Percentiles rank a stretch among this genome's conserved stretches.
These are phyloP conservation scores for Blastocladiella britannica DNA, from an alignment of 192 early-diverging fungal genomes.

Conservation along the genomic window DNA sequence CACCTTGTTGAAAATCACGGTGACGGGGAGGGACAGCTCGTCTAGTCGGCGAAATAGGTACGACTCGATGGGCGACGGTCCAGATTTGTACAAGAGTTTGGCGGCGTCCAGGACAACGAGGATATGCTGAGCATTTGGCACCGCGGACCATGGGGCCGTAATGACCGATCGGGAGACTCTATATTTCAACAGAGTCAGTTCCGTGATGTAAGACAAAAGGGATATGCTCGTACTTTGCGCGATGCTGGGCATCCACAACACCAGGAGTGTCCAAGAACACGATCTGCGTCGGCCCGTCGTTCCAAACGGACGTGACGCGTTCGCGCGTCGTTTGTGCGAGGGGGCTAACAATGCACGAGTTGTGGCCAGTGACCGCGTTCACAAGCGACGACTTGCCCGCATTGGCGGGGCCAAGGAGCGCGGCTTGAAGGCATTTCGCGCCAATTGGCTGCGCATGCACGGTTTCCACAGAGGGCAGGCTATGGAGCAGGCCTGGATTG, in stretches of 20 bases:
- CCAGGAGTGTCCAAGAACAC: neutral
- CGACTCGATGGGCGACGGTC: neutral
- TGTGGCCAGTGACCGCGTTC: neutral
- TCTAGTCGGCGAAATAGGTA: neutral
- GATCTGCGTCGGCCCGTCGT: neutral
- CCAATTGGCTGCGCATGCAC: neutral
- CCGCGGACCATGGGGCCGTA: neutral
- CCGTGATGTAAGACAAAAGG: no score
- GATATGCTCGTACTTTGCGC: neutral
- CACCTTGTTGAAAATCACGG: neutral
- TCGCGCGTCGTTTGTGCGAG: neutral
- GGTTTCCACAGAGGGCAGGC: neutral
- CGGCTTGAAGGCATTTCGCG: neutral
- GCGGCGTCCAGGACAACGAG: neutral
- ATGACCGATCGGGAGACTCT: neutral
- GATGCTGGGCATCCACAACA: neutral
- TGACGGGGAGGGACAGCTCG: neutral
- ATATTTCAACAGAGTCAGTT: neutral
- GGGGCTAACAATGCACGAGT: neutral
- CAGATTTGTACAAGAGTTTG: neutral
- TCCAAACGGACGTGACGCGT: neutral
- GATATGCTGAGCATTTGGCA: neutral
- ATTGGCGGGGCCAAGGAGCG: neutral
- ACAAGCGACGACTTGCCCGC: neutral
- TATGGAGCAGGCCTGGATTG: neutral